Percentiles rank a stretch among this genome's conserved stretches.
phyloP scores from a whole-genome alignment of 108 stramenopile species.

The Epipyxis sp. region DNA sequence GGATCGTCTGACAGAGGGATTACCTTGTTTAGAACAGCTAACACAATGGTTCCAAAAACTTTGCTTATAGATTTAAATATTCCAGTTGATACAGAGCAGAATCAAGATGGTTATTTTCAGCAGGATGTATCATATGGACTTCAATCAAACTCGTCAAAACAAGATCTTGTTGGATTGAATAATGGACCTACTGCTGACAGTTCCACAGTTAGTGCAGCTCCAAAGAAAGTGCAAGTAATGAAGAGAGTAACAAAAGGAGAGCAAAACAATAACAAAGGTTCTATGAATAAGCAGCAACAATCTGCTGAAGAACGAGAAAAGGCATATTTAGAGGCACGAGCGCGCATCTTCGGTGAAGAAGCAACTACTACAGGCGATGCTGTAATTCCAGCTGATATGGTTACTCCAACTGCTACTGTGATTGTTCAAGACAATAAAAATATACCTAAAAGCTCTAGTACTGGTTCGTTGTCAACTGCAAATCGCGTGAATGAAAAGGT shows the following conservation, averaged over 20 bases:
- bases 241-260: not conserved
- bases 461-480: not conserved
- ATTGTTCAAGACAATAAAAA: not conserved
- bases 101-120: too few relatives aligned
- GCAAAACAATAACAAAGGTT: not conserved
- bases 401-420: not conserved
- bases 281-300: not conserved
- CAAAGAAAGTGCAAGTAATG: constrained; percentile 6
- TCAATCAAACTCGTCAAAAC: too few relatives aligned
- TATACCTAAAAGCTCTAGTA: too few relatives aligned
- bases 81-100: not conserved
- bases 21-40: not conserved
- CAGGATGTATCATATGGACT: too few relatives aligned
- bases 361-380: not conserved
- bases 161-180: too few relatives aligned
- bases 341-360: constrained; percentile 13
- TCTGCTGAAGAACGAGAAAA: constrained; percentile 14
- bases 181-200: too few relatives aligned
- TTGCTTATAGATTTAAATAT: not conserved
- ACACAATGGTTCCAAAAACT: not conserved
- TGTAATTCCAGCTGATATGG: not conserved
- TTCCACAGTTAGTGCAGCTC: not conserved
- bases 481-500: too few relatives aligned
- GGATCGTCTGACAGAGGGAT: not conserved
- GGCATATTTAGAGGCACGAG: constrained; percentile 17